Conservation (phyloP, 2,329 filamentous ascomycete genomes). For the Trichoderma endophyticum region DNA sequence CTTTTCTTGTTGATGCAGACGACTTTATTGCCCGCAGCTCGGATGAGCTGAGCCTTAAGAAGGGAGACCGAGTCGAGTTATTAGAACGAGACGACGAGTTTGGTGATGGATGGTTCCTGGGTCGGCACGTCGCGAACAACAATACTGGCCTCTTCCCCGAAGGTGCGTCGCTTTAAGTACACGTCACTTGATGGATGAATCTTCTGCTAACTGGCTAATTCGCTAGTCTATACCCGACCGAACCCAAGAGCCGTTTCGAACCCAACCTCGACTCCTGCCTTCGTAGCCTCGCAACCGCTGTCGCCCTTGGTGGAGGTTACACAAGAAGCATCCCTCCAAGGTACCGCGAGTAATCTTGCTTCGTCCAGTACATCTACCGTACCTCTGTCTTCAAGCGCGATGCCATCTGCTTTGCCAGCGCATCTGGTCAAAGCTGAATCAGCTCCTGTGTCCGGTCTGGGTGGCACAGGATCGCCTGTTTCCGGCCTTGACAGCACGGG, state of each 20-base stretch:
- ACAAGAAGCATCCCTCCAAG: conserved; percentile 24
- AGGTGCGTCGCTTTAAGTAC: conserved; percentile 50
- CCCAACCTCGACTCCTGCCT: conserved; percentile 30
- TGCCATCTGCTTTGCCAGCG: conserved; percentile 43
- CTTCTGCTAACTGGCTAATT: conserved; percentile 27
- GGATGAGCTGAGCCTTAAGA: conserved; percentile 85
- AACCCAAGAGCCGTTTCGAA: conserved; percentile 56
- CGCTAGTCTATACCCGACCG: conserved; percentile 56
- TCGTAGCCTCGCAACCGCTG: conserved; percentile 31
- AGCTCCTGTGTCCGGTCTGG: conserved; percentile 26
- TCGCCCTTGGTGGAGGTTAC: conserved; percentile 32
- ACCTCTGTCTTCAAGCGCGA: conserved; percentile 30
- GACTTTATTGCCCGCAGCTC: conserved; percentile 89
- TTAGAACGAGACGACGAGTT: conserved; percentile 86
- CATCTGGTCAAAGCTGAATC: conserved; percentile 40
- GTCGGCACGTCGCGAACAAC: conserved; percentile 68
- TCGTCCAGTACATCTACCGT: conserved; percentile 28
- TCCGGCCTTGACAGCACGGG: conserved; percentile 38
- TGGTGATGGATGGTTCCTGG: conserved; percentile 82
- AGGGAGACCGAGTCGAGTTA: conserved; percentile 79
- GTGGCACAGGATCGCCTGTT: conserved; percentile 28
- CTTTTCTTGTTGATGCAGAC: conserved; percentile 50
- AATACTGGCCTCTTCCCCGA: conserved; percentile 79
- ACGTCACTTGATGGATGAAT: conserved; percentile 15
- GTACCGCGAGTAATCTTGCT: conserved; percentile 24